These are phyloP conservation scores for Aspergillus fumigatiaffinis DNA, from an alignment of 2,329 filamentous ascomycete genomes.

Conservation along the genomic window DNA sequence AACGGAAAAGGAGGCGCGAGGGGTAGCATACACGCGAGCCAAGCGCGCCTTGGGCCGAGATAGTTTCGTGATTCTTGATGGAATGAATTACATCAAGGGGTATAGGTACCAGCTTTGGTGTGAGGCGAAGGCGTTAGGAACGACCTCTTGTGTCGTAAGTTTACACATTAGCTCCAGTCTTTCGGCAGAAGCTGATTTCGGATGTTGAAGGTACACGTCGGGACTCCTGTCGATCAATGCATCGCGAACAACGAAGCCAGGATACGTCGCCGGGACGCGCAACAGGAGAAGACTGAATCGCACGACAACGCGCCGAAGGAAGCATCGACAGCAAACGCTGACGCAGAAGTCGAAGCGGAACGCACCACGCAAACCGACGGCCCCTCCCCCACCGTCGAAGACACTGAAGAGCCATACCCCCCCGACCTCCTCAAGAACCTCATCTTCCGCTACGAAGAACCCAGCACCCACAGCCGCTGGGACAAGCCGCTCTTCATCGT, in stretches of 20 bases:
- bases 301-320: slow-evolving; percentile 4
- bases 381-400: slow-evolving; percentile 4
- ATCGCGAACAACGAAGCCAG: slow-evolving; percentile 50
- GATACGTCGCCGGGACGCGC: slow-evolving; percentile 17
- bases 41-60: slow-evolving; percentile 56
- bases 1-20: slow-evolving; percentile 61
- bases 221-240: slow-evolving; percentile 54
- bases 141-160: slow-evolving; percentile 59
- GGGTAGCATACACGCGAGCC: slow-evolving; percentile 58
- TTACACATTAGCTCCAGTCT: neutral
- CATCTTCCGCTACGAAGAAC: slow-evolving; percentile 64
- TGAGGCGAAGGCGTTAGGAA: slow-evolving; percentile 61
- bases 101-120: slow-evolving; percentile 66
- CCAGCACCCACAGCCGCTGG: slow-evolving; percentile 63
- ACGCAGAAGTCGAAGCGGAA: neutral
- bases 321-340: neutral
- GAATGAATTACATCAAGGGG: slow-evolving; percentile 66
- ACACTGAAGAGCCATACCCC: slow-evolving; percentile 44
- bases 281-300: neutral
- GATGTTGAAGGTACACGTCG: slow-evolving; percentile 50
- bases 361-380: neutral
- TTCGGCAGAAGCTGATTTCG: neutral
- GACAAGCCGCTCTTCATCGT: slow-evolving; percentile 64
- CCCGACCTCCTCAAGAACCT: slow-evolving; percentile 59
- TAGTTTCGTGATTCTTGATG: slow-evolving; percentile 60